Conservation (phyloP, 192 early-diverging fungal genomes). For the Haplosporangium gracile region DNA sequence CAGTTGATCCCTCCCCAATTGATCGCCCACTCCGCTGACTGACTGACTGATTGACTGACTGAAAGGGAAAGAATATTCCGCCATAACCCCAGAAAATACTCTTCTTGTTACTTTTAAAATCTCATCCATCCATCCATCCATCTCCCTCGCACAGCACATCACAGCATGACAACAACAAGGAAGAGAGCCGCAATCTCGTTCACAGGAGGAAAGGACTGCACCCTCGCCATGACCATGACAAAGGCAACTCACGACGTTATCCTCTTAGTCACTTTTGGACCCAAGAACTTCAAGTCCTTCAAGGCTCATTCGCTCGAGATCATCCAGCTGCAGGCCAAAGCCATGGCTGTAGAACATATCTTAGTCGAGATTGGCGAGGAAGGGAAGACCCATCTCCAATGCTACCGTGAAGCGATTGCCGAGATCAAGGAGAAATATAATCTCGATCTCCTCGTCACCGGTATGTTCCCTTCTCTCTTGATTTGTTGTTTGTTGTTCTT, state of each 20-base stretch:
- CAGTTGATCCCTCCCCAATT: neutral
- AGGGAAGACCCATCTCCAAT: conserved; percentile 62
- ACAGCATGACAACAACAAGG: conserved; percentile 8
- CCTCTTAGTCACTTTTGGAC: conserved; percentile 64
- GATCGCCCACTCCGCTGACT: neutral
- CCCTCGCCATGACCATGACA: conserved; percentile 60
- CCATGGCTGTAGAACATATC: conserved; percentile 63
- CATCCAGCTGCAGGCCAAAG: conserved; percentile 61
- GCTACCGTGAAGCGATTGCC: conserved; percentile 61
- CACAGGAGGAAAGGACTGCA: conserved; percentile 76
- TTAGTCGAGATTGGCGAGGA: conserved; percentile 50
- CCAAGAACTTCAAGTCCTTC: conserved; percentile 61
- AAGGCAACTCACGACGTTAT: conserved; percentile 57
- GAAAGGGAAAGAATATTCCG: neutral
- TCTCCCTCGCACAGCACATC: neutral
- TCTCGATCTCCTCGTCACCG: conserved; percentile 67
- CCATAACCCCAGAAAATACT: neutral
- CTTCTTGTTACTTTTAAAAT: neutral
- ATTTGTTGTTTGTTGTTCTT: neutral
- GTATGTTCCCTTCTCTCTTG: conserved; percentile 12
- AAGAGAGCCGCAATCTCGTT: conserved; percentile 65
- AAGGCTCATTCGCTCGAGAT: conserved; percentile 66
- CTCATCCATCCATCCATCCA: neutral
- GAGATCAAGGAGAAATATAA: conserved; percentile 56
- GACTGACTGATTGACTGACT: too few species aligned